phyloP scores from a whole-genome alignment of 75 land plant species.

The Cunninghamia lanceolata region DNA sequence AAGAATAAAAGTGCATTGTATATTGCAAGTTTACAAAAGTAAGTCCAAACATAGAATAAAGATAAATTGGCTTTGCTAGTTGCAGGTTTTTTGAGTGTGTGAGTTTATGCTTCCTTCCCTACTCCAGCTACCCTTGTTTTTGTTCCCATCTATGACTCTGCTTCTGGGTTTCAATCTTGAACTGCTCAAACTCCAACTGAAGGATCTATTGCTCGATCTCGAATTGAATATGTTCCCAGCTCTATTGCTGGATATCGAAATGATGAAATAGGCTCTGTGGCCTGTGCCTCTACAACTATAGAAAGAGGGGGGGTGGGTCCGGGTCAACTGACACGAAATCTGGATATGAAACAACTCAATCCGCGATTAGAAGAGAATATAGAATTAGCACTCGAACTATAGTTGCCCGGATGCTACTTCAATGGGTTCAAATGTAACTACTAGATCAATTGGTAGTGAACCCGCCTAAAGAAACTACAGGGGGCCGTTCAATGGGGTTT shows the following conservation, averaged over 20 bases:
- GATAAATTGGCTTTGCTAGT: neutral
- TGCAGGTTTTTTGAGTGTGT: neutral
- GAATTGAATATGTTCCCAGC: neutral
- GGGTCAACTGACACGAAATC: no score
- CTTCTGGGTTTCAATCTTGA: neutral
- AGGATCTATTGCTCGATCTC: neutral
- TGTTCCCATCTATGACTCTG: neutral
- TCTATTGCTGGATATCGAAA: neutral
- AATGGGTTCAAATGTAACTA: neutral
- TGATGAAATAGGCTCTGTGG: neutral
- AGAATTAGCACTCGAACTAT: neutral
- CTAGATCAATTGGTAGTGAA: neutral
- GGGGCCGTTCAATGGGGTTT: no score
- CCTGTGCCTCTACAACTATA: no score
- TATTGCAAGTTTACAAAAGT: no score
- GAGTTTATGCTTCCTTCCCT: neutral
- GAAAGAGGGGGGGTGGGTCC: no score
- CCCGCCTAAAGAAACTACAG: neutral
- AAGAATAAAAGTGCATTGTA: no score
- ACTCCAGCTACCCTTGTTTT: neutral
- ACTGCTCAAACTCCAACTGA: neutral
- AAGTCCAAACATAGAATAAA: no score
- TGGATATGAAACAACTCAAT: no score
- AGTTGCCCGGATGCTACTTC: neutral
- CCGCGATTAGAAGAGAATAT: neutral